Evolutionary conservation across 176 grass and related monocot genomes (phyloP).

Genomic region (Tuctoria greenei): DNA sequence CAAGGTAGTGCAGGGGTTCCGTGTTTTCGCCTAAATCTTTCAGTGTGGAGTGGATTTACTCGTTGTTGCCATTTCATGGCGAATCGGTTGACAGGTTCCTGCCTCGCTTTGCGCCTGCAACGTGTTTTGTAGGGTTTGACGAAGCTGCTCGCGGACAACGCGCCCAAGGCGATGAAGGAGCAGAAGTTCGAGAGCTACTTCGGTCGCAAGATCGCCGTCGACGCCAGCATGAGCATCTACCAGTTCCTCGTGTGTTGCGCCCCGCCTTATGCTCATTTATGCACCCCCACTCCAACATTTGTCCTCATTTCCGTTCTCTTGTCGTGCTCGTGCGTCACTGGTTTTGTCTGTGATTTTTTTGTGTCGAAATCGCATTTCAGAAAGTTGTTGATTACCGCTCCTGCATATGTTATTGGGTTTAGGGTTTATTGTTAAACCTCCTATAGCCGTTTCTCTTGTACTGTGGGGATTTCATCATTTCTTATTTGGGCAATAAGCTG

Average conservation of each 20-base stretch:
- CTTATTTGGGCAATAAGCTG: background rate
- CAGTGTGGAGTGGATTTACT: background rate
- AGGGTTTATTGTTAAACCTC: slow-evolving; percentile 40
- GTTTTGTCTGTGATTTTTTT: background rate
- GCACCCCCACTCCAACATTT: background rate
- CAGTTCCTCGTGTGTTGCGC: slow-evolving; percentile 68
- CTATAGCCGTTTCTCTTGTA: background rate
- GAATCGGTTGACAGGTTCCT: slow-evolving; percentile 1
- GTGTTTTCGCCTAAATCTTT: background rate
- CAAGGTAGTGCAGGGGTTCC: slow-evolving; percentile 30
- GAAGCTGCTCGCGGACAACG: slow-evolving; percentile 91
- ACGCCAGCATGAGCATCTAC: slow-evolving; percentile 99
- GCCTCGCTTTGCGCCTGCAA: background rate
- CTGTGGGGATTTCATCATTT: background rate
- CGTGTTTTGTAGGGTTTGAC: slow-evolving; percentile 80
- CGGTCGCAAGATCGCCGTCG: slow-evolving; percentile 83
- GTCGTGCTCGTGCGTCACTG: background rate
- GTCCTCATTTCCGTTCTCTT: background rate
- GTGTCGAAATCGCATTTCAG: background rate
- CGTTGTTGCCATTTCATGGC: background rate
- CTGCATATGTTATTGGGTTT: background rate
- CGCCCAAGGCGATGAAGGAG: slow-evolving; percentile 92
- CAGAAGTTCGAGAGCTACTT: slow-evolving; percentile 99
- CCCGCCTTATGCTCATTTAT: background rate
- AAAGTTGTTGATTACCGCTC: background rate